Conservation (phyloP, 129 eudicot species). For the Flaveria robusta region DNA sequence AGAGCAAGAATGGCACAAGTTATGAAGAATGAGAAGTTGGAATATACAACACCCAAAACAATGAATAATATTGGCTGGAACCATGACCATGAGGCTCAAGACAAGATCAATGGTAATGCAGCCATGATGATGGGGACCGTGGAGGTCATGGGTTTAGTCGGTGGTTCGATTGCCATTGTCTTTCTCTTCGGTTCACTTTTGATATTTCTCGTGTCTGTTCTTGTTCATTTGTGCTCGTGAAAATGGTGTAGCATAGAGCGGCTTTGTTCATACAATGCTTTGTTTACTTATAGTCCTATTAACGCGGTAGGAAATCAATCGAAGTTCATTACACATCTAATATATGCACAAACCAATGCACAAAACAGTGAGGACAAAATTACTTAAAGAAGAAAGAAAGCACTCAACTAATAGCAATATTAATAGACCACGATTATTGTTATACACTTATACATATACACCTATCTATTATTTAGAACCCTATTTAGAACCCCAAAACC, state of each 20-base stretch:
- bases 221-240: conserved; percentile 29
- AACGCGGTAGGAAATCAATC: not conserved
- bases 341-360: not conserved
- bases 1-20: conserved; percentile 40
- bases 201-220: conserved; percentile 32
- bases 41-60: conserved; percentile 11
- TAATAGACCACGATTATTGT: not conserved
- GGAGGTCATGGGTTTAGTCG: conserved; percentile 30
- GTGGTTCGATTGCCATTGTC: conserved; percentile 28
- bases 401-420: not conserved
- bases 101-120: conserved; percentile 1
- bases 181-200: conserved; percentile 40
- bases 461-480: not conserved
- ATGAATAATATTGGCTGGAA: conserved; percentile 21
- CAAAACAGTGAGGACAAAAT: not conserved
- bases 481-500: not conserved
- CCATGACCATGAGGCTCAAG: not conserved
- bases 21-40: conserved; percentile 34
- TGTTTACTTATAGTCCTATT: not conserved
- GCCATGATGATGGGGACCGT: conserved; percentile 18
- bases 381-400: not conserved
- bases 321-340: not conserved
- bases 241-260: not conserved
- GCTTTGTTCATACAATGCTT: not conserved
- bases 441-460: not conserved